A percentile compares a stretch with the other conserved stretches of the same genome.
Evolutionary conservation across 2,329 filamentous ascomycete genomes (phyloP).

Genomic region (Monilinia fructigena): DNA sequence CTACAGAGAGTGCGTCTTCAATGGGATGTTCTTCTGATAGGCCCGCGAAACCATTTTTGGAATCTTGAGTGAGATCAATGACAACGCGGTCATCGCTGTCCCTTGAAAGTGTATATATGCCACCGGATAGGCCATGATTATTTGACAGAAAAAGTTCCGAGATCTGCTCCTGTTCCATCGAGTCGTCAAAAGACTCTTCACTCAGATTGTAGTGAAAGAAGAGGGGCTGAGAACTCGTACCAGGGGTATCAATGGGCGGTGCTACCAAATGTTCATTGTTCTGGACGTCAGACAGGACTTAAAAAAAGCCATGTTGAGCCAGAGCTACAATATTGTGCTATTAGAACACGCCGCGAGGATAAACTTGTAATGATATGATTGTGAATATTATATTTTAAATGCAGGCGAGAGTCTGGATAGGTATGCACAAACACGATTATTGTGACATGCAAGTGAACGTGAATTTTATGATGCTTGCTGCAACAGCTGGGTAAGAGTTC

Average conservation of each 20-base stretch:
- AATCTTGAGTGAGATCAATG: slow-evolving; percentile 13
- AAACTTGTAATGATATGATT: background rate
- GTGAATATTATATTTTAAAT: background rate
- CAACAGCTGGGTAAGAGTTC: background rate
- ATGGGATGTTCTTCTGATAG: background rate
- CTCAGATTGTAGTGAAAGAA: background rate
- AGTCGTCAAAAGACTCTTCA: too few relatives aligned
- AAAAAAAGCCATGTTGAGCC: background rate
- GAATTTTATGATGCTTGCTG: background rate
- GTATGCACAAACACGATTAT: background rate
- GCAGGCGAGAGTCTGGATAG: background rate
- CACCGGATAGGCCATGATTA: background rate
- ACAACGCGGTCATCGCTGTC: background rate
- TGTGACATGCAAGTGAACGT: background rate
- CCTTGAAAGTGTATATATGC: background rate
- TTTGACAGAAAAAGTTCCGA: background rate
- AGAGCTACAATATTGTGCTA: background rate
- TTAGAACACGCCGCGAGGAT: background rate
- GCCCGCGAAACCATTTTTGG: background rate
- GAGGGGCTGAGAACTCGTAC: background rate
- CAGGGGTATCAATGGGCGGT: background rate
- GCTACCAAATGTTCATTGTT: background rate
- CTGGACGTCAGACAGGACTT: background rate
- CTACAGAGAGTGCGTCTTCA: background rate
- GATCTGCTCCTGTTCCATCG: background rate